Percentiles rank a stretch among this genome's conserved stretches.
Conservation (phyloP, 495 filamentous ascomycete species). For the Tetracladium marchalianum region DNA sequence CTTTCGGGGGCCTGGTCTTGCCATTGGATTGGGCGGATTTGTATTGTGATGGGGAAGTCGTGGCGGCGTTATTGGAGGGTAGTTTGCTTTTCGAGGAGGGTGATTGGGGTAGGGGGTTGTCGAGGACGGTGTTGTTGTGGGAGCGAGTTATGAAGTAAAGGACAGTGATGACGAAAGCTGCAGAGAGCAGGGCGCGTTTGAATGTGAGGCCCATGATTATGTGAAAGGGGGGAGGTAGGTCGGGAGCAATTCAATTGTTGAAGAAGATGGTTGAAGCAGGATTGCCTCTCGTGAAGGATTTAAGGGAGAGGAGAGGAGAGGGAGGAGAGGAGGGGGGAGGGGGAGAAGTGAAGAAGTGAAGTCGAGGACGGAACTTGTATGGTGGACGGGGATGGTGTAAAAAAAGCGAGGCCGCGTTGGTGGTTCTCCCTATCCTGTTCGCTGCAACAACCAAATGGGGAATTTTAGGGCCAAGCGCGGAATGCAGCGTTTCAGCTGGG, state of each 20-base stretch:
- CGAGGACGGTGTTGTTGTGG: constrained; percentile 24
- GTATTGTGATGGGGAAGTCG: background rate
- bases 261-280: background rate
- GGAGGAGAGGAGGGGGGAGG: background rate
- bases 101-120: constrained; percentile 17
- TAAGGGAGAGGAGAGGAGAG: background rate
- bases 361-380: no score
- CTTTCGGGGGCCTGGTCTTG: background rate
- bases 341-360: background rate
- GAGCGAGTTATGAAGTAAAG: constrained; percentile 62
- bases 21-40: background rate
- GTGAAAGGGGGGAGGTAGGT: background rate
- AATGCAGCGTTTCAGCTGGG: no score
- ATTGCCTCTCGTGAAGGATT: no score
- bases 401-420: no score
- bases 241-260: background rate
- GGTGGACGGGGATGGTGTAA: no score
- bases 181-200: constrained; percentile 58
- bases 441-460: no score
- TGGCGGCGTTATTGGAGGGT: constrained; percentile 18
- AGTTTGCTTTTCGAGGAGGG: constrained; percentile 28
- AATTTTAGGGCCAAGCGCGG: no score
- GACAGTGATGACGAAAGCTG: constrained; percentile 55
- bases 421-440: no score
- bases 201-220: constrained; percentile 44